A percentile compares a stretch with the other conserved stretches of the same genome.
These are phyloP conservation scores for Starmera caribaea DNA, from an alignment of 805 yeast genomes.

Conservation along the genomic window DNA sequence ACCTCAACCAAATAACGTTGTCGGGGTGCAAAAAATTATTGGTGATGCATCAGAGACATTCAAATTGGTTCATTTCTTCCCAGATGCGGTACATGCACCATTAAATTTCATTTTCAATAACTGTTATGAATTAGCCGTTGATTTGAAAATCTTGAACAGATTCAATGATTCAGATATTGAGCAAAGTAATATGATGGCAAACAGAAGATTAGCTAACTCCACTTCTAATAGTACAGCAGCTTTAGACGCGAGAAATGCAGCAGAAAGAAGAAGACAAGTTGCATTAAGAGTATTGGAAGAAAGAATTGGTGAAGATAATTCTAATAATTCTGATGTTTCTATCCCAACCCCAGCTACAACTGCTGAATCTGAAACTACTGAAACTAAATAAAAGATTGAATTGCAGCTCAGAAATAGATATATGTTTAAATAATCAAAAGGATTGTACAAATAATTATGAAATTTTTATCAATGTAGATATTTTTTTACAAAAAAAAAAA, in stretches of 20 bases:
- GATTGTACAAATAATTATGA: too few relatives aligned
- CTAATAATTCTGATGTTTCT: background rate
- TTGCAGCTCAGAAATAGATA: too few relatives aligned
- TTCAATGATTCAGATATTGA: conserved; percentile 65
- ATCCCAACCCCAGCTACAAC: background rate
- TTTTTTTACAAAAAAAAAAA: too few relatives aligned
- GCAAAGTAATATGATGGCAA: conserved; percentile 63
- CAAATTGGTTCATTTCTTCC: conserved; percentile 77
- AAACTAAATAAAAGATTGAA: too few relatives aligned
- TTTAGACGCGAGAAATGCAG: conserved; percentile 34
- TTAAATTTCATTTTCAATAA: conserved; percentile 42
- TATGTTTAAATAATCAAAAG: too few relatives aligned
- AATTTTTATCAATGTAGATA: too few relatives aligned
- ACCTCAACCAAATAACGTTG: conserved; percentile 28
- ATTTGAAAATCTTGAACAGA: conserved; percentile 42
- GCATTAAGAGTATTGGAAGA: conserved; percentile 71
- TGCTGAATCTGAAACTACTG: background rate
- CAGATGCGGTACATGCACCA: conserved; percentile 43
- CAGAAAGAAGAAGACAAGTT: conserved; percentile 70
- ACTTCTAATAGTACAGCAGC: conserved; percentile 17
- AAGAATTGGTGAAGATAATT: conserved; percentile 28
- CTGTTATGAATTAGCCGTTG: conserved; percentile 27
- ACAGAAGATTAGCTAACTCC: conserved; percentile 35
- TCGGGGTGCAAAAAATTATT: conserved; percentile 27
- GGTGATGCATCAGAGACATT: conserved; percentile 93